Conservation (phyloP, 495 filamentous ascomycete genomes). For the Penicillium mononematosum region DNA sequence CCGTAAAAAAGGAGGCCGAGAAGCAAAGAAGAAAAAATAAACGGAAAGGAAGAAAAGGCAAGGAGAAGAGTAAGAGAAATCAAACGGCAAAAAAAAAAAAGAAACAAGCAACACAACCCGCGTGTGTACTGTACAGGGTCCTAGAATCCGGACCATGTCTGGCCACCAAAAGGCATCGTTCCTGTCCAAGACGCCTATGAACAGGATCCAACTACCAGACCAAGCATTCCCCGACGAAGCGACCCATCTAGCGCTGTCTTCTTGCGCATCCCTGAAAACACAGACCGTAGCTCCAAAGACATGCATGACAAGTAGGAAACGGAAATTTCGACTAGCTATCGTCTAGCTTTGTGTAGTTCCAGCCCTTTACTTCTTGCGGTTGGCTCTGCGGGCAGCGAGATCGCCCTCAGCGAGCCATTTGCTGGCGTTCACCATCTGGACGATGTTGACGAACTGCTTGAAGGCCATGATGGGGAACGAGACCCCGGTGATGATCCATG, state of each 20-base stretch:
- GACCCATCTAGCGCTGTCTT: slow-evolving; percentile 17
- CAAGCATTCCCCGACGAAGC: slow-evolving; percentile 19
- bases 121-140: slow-evolving; percentile 30
- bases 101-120: slow-evolving; percentile 24
- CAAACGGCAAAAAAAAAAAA: slow-evolving; percentile 9
- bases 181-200: slow-evolving; percentile 24
- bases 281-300: slow-evolving; percentile 42
- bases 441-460: slow-evolving; percentile 92
- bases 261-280: slow-evolving; percentile 25
- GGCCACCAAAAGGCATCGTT: slow-evolving; percentile 15
- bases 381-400: slow-evolving; percentile 29
- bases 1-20: slow-evolving; percentile 1
- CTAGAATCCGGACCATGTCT: slow-evolving; percentile 17
- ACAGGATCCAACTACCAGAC: slow-evolving; percentile 24
- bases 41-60: slow-evolving; percentile 8
- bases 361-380: slow-evolving; percentile 35
- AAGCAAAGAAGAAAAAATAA: slow-evolving; percentile 13
- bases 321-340: slow-evolving; percentile 2
- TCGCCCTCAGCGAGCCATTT: slow-evolving; percentile 92
- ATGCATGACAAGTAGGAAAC: slow-evolving; percentile 34
- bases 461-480: slow-evolving; percentile 80
- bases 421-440: slow-evolving; percentile 92
- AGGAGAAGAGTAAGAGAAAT: slow-evolving; percentile 8
- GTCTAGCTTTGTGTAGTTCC: not conserved
- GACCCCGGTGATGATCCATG: slow-evolving; percentile 84